These are phyloP conservation scores for Magnolia kwangsiensis DNA, from an alignment of 164 flowering plant species.

Conservation along the genomic window DNA sequence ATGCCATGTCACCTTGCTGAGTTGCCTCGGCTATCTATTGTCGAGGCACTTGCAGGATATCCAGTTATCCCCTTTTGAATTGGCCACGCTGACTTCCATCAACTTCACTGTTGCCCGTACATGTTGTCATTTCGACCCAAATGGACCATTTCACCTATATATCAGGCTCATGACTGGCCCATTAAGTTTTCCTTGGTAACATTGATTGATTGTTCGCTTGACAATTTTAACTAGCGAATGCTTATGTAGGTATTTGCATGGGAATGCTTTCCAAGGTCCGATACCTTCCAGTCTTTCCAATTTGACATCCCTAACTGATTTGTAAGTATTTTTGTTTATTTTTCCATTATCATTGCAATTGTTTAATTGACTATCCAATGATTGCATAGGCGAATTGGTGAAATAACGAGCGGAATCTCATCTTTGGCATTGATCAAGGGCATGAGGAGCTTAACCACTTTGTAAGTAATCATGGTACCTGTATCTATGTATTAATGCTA, in stretches of 20 bases:
- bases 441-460: constrained; percentile 27
- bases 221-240: neutral
- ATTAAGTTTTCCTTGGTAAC: neutral
- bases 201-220: neutral
- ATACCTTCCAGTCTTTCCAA: constrained; percentile 60
- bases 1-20: no score
- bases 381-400: constrained; percentile 59
- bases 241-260: constrained; percentile 58
- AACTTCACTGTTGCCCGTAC: neutral
- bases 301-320: constrained; percentile 44
- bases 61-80: neutral
- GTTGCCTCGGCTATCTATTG: no score
- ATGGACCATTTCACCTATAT: neutral
- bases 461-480: constrained; percentile 25
- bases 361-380: constrained; percentile 5
- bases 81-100: neutral
- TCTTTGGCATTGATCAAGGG: constrained; percentile 40
- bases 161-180: neutral
- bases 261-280: constrained; percentile 70
- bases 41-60: neutral
- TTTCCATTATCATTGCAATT: neutral
- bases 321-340: constrained; percentile 41
- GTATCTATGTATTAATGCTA: neutral
- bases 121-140: neutral
- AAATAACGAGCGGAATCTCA: constrained; percentile 50